Base-by-base conservation (phyloP, 1,284 basidiomycete genomes). In the Boletus mariae region DNA sequence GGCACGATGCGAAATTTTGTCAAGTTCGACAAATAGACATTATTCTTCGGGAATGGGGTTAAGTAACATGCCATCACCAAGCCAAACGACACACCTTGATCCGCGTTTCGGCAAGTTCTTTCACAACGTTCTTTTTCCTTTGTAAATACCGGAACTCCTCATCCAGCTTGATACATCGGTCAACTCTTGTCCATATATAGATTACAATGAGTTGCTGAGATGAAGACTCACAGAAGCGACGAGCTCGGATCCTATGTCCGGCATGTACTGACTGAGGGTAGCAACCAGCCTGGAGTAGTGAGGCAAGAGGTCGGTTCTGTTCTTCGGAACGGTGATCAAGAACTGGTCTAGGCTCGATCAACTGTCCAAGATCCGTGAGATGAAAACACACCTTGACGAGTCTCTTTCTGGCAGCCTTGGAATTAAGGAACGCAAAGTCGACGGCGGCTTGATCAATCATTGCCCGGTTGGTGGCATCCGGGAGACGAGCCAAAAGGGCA, bases 71-170 rank as follows among this genome's bases (percentile, higher is more conserved):
- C 25, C 13, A 15, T 34, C 54, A 29, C 34, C 13, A 40, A 45
- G 20, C 25, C n/a, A 35, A 43, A 45, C 13, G 15, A 60, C 70
- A 43, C 57, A 90, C 93, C 80, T 94, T 97, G 53, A 91, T 75
- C 42, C 96, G 80, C 31, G 86, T 79, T 72, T 94, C 90, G 20
- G 89, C 78, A 8, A 98, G 77, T 64, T 98, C 95, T 62, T 90
- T 91, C 29, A 94, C 84, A 1, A 93, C 85, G 50, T 92, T 94
- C 72, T 90, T 91, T 76, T 98, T 98, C 52, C 88, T 79, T 64
- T 98, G 96, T n/a, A 99, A 74, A 67, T 97, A 98, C 15, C 93
- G 84, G 67, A 99, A 94, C 68, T 99, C 95, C 59, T 98, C 94
- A 61, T 98, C 94, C 47, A 99, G 81, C 94, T 97, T 63, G 37